Conservation (phyloP, 768 basidiomycete species). For the Pisolithus tinctorius region DNA sequence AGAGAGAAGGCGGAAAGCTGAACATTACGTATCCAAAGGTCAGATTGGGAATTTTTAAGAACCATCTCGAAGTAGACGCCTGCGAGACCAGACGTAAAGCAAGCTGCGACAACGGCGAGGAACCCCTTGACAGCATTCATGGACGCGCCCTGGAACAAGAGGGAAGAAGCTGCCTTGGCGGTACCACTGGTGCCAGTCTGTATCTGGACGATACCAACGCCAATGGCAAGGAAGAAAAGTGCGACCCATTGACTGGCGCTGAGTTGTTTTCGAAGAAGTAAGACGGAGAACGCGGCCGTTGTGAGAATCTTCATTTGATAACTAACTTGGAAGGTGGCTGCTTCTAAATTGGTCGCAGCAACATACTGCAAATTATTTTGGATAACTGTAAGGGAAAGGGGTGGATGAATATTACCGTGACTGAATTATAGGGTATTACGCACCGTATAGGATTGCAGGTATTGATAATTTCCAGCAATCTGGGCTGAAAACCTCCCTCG, state of each 20-base stretch:
- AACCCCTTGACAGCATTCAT: constrained; percentile 88
- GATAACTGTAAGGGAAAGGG: constrained; percentile 45
- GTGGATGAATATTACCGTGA: not conserved
- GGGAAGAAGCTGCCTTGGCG: constrained; percentile 19
- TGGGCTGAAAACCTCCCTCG: constrained; percentile 68
- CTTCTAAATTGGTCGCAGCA: constrained; percentile 88
- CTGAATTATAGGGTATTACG: constrained; percentile 7
- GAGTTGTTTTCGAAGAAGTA: constrained; percentile 73
- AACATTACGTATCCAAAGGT: constrained; percentile 95
- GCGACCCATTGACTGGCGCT: constrained; percentile 76
- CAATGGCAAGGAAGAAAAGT: constrained; percentile 77
- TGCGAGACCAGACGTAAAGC: constrained; percentile 92
- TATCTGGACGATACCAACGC: constrained; percentile 86
- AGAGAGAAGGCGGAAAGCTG: constrained; percentile 93
- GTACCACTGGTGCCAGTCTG: constrained; percentile 39
- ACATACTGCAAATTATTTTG: constrained; percentile 97
- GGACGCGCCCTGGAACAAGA: constrained; percentile 35
- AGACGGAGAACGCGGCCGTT: constrained; percentile 83
- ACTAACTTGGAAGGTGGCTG: constrained; percentile 93
- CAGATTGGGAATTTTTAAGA: constrained; percentile 79
- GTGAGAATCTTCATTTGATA: constrained; percentile 98
- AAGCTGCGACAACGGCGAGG: constrained; percentile 82
- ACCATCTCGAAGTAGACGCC: constrained; percentile 99
- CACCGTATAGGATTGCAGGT: constrained; percentile 89
- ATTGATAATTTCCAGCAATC: constrained; percentile 99